Evolutionary conservation across 768 basidiomycete genomes (phyloP).

Genomic region (Collybiopsis luxurians): DNA sequence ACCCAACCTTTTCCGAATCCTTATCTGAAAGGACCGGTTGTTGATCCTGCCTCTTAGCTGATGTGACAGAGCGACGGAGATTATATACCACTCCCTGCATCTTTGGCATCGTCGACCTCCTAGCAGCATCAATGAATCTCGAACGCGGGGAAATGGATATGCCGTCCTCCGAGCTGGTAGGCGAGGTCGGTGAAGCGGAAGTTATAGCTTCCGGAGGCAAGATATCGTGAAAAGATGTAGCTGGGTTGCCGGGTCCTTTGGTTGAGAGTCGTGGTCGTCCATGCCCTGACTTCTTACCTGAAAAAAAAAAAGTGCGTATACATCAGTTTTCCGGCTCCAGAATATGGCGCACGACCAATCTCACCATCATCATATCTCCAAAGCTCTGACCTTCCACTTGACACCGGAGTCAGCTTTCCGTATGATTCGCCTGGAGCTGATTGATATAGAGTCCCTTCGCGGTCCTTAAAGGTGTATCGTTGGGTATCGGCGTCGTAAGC

Average conservation of each 20-base stretch:
- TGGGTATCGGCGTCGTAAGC: slow-evolving; percentile 53
- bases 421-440: slow-evolving; percentile 43
- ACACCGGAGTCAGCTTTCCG: slow-evolving; percentile 39
- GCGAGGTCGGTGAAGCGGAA: slow-evolving; percentile 27
- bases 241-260: slow-evolving; percentile 14
- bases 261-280: slow-evolving; percentile 2
- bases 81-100: slow-evolving; percentile 35
- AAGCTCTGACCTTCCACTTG: neutral
- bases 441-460: slow-evolving; percentile 40
- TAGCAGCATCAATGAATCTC: slow-evolving; percentile 27
- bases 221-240: slow-evolving; percentile 45
- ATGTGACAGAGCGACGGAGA: slow-evolving; percentile 36
- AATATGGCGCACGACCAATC: neutral
- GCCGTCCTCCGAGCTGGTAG: neutral
- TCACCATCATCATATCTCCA: neutral
- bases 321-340: too few relatives aligned
- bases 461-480: slow-evolving; percentile 49
- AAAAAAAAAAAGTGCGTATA: too few relatives aligned
- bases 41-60: slow-evolving; percentile 30
- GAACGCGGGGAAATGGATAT: slow-evolving; percentile 2
- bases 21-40: slow-evolving; percentile 32
- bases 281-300: too few relatives aligned
- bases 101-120: slow-evolving; percentile 33
- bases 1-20: slow-evolving; percentile 33
- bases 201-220: slow-evolving; percentile 46